Percentiles rank a stretch among this genome's conserved stretches.
Conservation (phyloP, 352 stramenopile genomes). For the Pythium vanterpoolii region DNA sequence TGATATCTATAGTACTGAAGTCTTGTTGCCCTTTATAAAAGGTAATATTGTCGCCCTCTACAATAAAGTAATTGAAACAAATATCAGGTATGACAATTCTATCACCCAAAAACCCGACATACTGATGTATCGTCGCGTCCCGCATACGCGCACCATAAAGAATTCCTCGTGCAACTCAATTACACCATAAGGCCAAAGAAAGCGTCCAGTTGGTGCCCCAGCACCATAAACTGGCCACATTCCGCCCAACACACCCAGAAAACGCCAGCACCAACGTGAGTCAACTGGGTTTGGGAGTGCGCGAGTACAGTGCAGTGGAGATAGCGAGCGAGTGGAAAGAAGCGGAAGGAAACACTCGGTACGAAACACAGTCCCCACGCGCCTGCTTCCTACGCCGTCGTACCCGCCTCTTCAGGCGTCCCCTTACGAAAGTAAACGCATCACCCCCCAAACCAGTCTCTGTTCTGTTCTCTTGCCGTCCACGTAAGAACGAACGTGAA, state of each 20-base stretch:
- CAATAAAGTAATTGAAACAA: not conserved
- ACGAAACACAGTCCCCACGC: not conserved
- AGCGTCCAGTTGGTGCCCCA: not conserved
- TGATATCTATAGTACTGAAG: no score
- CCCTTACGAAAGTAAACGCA: not conserved
- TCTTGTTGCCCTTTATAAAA: no score
- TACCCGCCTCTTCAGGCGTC: not conserved
- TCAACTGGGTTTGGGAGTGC: not conserved
- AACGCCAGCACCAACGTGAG: not conserved
- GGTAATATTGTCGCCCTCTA: no score
- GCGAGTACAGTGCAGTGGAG: no score
- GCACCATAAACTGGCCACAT: not conserved
- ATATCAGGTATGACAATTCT: not conserved
- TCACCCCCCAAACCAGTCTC: not conserved
- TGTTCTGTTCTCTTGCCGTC: not conserved
- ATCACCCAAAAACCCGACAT: not conserved
- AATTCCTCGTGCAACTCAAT: not conserved
- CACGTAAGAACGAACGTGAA: constrained; percentile 1
- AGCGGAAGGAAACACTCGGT: constrained; percentile 3
- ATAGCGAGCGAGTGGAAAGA: not conserved
- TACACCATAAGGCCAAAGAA: not conserved
- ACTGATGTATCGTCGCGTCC: not conserved
- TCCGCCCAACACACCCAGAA: not conserved
- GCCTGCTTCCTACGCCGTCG: no score
- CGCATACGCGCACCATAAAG: not conserved